Conservation (phyloP, 2,329 filamentous ascomycete genomes). For the Sclerotinia borealis region DNA sequence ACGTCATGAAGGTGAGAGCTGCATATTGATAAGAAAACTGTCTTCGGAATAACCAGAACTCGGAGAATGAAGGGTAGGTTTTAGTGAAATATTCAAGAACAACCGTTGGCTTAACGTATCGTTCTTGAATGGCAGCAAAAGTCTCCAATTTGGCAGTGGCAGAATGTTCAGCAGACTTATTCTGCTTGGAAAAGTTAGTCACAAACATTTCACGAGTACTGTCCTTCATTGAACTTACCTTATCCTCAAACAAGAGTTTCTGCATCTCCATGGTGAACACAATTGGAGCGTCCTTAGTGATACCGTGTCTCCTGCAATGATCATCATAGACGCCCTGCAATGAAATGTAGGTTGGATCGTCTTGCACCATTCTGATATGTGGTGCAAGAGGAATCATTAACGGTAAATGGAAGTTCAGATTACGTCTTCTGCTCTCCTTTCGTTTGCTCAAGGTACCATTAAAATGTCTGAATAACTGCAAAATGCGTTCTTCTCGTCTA, state of each 20-base stretch:
- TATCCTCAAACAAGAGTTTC: conserved; percentile 62
- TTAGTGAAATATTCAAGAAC: conserved; percentile 84
- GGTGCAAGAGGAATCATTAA: conserved; percentile 94
- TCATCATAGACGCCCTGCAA: conserved; percentile 95
- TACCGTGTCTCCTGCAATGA: conserved; percentile 78
- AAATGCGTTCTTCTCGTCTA: conserved; percentile 85
- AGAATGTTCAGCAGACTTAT: conserved; percentile 57
- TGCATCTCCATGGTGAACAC: conserved; percentile 95
- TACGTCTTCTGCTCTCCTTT: conserved; percentile 89
- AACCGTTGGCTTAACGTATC: conserved; percentile 79
- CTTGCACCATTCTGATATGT: conserved; percentile 90
- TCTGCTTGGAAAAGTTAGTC: conserved; percentile 43
- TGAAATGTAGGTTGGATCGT: conserved; percentile 90
- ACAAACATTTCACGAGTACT: background rate
- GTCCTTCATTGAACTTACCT: conserved; percentile 20
- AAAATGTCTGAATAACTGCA: conserved; percentile 95
- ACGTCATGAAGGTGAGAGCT: conserved; percentile 95
- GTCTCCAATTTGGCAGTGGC: conserved; percentile 77
- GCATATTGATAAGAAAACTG: conserved; percentile 96
- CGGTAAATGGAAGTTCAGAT: conserved; percentile 92
- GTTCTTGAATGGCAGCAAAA: conserved; percentile 90
- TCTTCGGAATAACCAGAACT: conserved; percentile 97
- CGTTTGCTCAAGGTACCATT: conserved; percentile 87
- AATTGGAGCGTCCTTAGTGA: conserved; percentile 92
- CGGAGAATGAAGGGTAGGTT: conserved; percentile 80